These are phyloP conservation scores for Lasiosphaeria hispida DNA, from an alignment of 495 filamentous ascomycete species.

Conservation along the genomic window DNA sequence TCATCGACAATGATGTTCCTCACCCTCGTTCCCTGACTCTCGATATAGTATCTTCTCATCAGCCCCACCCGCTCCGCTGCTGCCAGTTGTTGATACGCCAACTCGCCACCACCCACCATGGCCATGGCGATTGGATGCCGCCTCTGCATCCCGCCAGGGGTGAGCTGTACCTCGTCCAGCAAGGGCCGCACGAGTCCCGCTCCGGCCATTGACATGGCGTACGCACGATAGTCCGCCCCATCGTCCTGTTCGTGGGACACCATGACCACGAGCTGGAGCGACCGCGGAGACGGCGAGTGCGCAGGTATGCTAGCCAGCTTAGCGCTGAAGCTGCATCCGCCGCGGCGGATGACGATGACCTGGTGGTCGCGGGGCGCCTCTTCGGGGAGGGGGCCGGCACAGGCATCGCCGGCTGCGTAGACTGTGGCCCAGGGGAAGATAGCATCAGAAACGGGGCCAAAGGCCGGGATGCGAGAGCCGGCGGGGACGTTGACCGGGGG, in stretches of 20 bases:
- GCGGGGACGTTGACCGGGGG: slow-evolving; percentile 61
- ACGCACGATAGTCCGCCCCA: slow-evolving; percentile 22
- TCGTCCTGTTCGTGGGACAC: slow-evolving; percentile 64
- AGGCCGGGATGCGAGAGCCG: slow-evolving; percentile 40
- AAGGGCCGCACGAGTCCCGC: slow-evolving; percentile 57
- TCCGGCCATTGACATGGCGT: slow-evolving; percentile 5
- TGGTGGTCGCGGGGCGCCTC: slow-evolving; percentile 64
- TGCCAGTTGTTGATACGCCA: slow-evolving; percentile 60
- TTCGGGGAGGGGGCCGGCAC: slow-evolving; percentile 59
- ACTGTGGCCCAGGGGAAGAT: slow-evolving; percentile 64
- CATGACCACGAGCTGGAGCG: slow-evolving; percentile 78
- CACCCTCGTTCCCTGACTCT: slow-evolving; percentile 76
- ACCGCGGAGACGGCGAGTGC: slow-evolving; percentile 55
- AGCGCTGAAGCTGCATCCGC: slow-evolving; percentile 77
- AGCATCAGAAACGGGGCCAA: slow-evolving; percentile 25
- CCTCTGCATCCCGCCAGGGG: slow-evolving; percentile 67
- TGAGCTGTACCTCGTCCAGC: slow-evolving; percentile 72
- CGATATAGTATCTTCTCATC: slow-evolving; percentile 73
- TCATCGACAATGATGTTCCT: slow-evolving; percentile 72
- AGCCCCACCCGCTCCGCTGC: slow-evolving; percentile 64
- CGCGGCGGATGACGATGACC: slow-evolving; percentile 78
- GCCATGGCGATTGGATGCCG: slow-evolving; percentile 76
- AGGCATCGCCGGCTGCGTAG: slow-evolving; percentile 69
- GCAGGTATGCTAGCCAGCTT: slow-evolving; percentile 84
- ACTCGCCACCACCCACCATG: slow-evolving; percentile 76